Evolutionary conservation across 2,329 filamentous ascomycete genomes (phyloP).

Genomic region (Curvularia spicifera): DNA sequence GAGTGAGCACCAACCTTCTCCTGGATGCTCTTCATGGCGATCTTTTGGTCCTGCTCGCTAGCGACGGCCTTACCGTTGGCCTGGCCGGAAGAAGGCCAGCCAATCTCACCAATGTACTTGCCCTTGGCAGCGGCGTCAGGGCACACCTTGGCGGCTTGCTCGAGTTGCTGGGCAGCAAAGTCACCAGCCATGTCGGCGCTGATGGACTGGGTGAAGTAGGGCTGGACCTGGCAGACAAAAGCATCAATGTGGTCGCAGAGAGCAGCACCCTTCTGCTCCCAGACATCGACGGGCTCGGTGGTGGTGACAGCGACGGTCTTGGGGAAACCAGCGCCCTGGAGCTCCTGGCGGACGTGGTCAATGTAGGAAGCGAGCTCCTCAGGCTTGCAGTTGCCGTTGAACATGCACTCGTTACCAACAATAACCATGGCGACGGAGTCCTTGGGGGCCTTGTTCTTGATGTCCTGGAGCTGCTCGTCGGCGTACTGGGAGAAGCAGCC

Average conservation of each 20-base stretch:
- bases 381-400: constrained; percentile 72
- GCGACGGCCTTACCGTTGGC: constrained; percentile 76
- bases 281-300: constrained; percentile 82
- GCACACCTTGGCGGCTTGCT: constrained; percentile 74
- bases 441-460: constrained; percentile 72
- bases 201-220: constrained; percentile 84
- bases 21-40: constrained; percentile 75
- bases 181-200: constrained; percentile 70
- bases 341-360: constrained; percentile 66
- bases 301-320: constrained; percentile 73
- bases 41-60: constrained; percentile 68
- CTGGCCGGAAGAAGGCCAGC: constrained; percentile 77
- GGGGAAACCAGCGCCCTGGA: constrained; percentile 70
- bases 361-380: constrained; percentile 74
- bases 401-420: constrained; percentile 89
- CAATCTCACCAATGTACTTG: constrained; percentile 85
- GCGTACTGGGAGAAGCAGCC: constrained; percentile 59
- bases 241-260: constrained; percentile 80
- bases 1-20: constrained; percentile 69
- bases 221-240: constrained; percentile 85
- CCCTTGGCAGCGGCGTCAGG: constrained; percentile 62
- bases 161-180: constrained; percentile 77
- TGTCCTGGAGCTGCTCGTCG: constrained; percentile 73
- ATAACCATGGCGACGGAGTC: constrained; percentile 79
- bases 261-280: constrained; percentile 65